Evolutionary conservation across 805 yeast genomes (phyloP), one percentile per base, ranked within the genome.

Genomic region (Starmera amethionina): DNA sequence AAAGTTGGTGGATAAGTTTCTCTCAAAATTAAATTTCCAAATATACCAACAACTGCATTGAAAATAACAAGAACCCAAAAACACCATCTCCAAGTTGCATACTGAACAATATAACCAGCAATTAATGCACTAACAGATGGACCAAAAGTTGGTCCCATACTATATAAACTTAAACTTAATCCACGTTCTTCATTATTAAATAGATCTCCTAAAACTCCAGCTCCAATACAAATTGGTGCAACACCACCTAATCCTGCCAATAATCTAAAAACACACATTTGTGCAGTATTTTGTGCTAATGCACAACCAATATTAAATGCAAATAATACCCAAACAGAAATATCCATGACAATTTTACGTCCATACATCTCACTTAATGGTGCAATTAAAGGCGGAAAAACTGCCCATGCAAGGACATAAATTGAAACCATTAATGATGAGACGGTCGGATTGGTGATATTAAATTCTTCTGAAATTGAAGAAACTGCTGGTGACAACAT

Each of bases 161-260:
- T 63, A 52, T 71, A 79, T 8, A 73, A 58, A 2, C 81, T 75
- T 64, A 79, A 61, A 1, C 82, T 82, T 31, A 62, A 53, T 38
- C 72, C 75, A 39, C 86, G 65, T 30, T 71, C 65, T 36, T 63
- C 54, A 43, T 71, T 73, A 39, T 64, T 64, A 51, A 68, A 80
- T 44, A 80, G 51, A 51, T 81, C 88, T 15, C 82, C 77, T 34
- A 81, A 59, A 8, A 76, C 72, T 16, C 86, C 87, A 1, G 84
- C 83, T 19, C 84, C 85, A 8, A 79, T 79, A 36, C 79, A 75
- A 31, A 80, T 60, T 2, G 87, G 81, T 0, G 83, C 79, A 40
- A 80, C 72, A 7, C 82, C 84, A 39, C 78, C 75, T n/a, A 72
- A 55, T 3, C 88, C 88, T 2, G 82, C 81, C 2, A 80, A 52